These are phyloP conservation scores for Hordeum pubiflorum DNA, from an alignment of 202 grass and related monocot genomes.

Conservation along the genomic window DNA sequence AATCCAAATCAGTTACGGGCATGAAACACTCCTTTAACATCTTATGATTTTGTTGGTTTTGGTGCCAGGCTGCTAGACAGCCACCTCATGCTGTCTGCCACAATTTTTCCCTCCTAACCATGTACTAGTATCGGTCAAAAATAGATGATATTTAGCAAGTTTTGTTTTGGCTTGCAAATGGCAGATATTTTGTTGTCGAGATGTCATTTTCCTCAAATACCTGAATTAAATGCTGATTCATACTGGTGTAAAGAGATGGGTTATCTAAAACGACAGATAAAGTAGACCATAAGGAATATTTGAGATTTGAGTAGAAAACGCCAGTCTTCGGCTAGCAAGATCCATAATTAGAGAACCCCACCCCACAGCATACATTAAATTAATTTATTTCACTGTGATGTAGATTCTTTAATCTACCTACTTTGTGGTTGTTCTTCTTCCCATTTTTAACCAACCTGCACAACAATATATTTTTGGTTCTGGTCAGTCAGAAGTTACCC, in stretches of 20 bases:
- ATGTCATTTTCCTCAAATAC: background rate
- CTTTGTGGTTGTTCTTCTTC: background rate
- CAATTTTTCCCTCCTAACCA: background rate
- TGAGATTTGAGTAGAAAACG: no score
- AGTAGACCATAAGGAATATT: no score
- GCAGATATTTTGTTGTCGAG: background rate
- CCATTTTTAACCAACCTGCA: background rate
- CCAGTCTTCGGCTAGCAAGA: no score
- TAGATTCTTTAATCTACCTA: background rate
- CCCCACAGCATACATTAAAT: background rate
- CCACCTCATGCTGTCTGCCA: background rate
- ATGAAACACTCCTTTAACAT: background rate
- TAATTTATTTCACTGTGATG: background rate
- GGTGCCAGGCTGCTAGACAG: background rate
- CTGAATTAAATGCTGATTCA: background rate
- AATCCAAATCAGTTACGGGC: background rate
- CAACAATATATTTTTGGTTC: conserved; percentile 29
- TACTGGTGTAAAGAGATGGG: background rate
- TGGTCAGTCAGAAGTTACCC: conserved; percentile 94
- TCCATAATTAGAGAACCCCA: background rate
- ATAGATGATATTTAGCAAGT: background rate
- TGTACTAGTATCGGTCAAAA: background rate
- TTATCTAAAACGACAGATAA: no score
- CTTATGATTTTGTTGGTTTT: background rate
- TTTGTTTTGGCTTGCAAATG: background rate